These are phyloP conservation scores for Aspergillus cejpii DNA, from an alignment of 2,329 filamentous ascomycete genomes.

Conservation along the genomic window DNA sequence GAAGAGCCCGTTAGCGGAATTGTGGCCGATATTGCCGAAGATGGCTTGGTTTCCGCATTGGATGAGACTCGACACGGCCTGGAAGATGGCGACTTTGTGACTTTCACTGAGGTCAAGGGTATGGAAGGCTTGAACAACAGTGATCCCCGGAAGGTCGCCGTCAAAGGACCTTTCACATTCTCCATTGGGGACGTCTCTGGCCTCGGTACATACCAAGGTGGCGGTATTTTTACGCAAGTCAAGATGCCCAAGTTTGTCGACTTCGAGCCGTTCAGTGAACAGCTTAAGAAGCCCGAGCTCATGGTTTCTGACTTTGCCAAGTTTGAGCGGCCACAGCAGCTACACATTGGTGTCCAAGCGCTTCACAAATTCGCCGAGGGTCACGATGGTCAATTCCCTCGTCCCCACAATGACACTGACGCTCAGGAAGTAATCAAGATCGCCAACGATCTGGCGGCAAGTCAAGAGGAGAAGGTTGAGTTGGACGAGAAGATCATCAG, in stretches of 20 bases:
- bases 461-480: constrained; percentile 65
- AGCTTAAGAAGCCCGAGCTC: constrained; percentile 81
- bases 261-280: constrained; percentile 72
- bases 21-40: constrained; percentile 79
- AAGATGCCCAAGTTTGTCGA: constrained; percentile 95
- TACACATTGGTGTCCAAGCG: constrained; percentile 88
- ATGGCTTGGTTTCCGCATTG: constrained; percentile 82
- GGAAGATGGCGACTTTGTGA: constrained; percentile 94
- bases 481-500: constrained; percentile 86
- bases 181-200: constrained; percentile 89
- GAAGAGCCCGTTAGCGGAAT: constrained; percentile 85
- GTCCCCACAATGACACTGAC: constrained; percentile 77
- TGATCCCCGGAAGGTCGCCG: constrained; percentile 81
- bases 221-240: constrained; percentile 88
- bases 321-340: constrained; percentile 86
- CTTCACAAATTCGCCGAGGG: constrained; percentile 75
- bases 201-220: constrained; percentile 77
- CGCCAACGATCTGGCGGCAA: constrained; percentile 64
- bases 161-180: constrained; percentile 96
- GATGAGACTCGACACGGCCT: constrained; percentile 93
- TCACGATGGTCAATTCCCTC: constrained; percentile 65
- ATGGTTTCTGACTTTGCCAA: constrained; percentile 95
- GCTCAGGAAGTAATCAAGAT: constrained; percentile 69
- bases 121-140: constrained; percentile 81
- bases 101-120: constrained; percentile 85